phyloP scores from a whole-genome alignment of 1,284 basidiomycete genomes.

The Fistulina hepatica region DNA sequence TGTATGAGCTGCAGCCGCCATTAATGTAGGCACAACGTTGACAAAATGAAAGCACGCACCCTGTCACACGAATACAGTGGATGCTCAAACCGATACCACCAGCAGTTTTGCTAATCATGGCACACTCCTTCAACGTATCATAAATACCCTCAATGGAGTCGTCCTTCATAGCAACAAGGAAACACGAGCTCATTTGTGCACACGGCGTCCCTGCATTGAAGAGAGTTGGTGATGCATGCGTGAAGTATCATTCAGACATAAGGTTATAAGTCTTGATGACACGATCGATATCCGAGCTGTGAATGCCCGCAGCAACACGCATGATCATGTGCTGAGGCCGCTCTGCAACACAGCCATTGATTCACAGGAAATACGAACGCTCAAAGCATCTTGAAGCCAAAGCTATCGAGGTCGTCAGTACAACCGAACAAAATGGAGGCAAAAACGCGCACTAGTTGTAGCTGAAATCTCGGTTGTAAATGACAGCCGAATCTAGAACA shows the following conservation, averaged over 20 bases:
- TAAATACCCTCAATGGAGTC: slow-evolving; percentile 99
- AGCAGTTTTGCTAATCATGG: slow-evolving; percentile 99
- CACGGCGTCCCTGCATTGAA: slow-evolving; percentile 98
- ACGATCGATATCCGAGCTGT: slow-evolving; percentile 82
- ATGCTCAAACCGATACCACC: slow-evolving; percentile 97
- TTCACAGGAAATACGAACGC: slow-evolving; percentile 91
- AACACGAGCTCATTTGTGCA: slow-evolving; percentile 94
- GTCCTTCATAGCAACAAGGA: slow-evolving; percentile 97
- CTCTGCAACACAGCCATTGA: slow-evolving; percentile 93
- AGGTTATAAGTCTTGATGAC: slow-evolving; percentile 89
- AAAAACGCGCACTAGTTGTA: slow-evolving; percentile 67
- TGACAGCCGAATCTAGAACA: slow-evolving; percentile 85
- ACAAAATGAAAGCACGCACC: slow-evolving; percentile 36
- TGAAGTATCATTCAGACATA: slow-evolving; percentile 97
- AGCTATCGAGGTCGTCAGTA: slow-evolving; percentile 41
- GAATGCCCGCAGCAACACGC: slow-evolving; percentile 98
- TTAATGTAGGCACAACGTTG: slow-evolving; percentile 11
- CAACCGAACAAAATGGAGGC: neutral
- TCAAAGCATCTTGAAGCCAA: slow-evolving; percentile 99
- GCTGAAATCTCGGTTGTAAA: slow-evolving; percentile 97
- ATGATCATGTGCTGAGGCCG: slow-evolving; percentile 99
- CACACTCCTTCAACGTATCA: slow-evolving; percentile 96
- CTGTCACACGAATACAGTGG: slow-evolving; percentile 95
- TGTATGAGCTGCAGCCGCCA: slow-evolving; percentile 59
- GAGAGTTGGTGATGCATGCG: slow-evolving; percentile 94